A percentile compares a stretch with the other conserved stretches of the same genome.
phyloP scores from a whole-genome alignment of 1,284 basidiomycete species.

The Thelephora terrestris region DNA sequence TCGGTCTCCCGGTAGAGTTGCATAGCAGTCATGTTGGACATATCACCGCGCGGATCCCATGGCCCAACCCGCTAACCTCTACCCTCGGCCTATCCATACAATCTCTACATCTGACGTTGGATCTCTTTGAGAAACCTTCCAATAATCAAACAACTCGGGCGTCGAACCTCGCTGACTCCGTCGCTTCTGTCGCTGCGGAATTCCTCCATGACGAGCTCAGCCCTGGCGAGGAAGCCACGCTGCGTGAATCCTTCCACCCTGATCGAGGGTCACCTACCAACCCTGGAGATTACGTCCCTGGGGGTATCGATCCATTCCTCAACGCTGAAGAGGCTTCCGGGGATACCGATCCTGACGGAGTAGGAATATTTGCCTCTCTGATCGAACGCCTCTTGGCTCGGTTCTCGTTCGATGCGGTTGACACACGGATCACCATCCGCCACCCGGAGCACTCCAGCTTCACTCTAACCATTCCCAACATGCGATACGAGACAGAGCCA shows the following conservation, averaged over 20 bases:
- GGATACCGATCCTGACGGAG: slow-evolving; percentile 58
- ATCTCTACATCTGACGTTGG: slow-evolving; percentile 52
- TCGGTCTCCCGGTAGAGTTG: slow-evolving; percentile 58
- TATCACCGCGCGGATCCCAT: slow-evolving; percentile 67
- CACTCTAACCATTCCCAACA: slow-evolving; percentile 45
- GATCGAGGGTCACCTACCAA: slow-evolving; percentile 25
- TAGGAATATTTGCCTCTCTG: slow-evolving; percentile 77
- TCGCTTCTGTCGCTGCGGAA: slow-evolving; percentile 71
- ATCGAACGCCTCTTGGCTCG: slow-evolving; percentile 77
- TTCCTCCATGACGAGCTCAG: slow-evolving; percentile 80
- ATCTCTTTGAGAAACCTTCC: slow-evolving; percentile 28
- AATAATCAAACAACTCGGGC: slow-evolving; percentile 12
- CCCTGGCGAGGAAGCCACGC: slow-evolving; percentile 56
- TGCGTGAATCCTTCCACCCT: slow-evolving; percentile 60
- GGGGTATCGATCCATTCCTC: slow-evolving; percentile 52
- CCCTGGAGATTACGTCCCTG: slow-evolving; percentile 42
- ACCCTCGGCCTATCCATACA: slow-evolving; percentile 59
- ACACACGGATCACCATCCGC: slow-evolving; percentile 58
- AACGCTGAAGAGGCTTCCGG: slow-evolving; percentile 27
- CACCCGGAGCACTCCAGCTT: slow-evolving; percentile 53
- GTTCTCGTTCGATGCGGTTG: slow-evolving; percentile 68
- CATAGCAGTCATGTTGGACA: slow-evolving; percentile 64
- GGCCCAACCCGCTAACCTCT: slow-evolving; percentile 66
- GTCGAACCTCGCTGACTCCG: slow-evolving; percentile 60
- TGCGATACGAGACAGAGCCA: slow-evolving; percentile 44